Evolutionary conservation across 2,329 filamentous ascomycete species (phyloP).

Genomic region (Aspergillus carbonarius): DNA sequence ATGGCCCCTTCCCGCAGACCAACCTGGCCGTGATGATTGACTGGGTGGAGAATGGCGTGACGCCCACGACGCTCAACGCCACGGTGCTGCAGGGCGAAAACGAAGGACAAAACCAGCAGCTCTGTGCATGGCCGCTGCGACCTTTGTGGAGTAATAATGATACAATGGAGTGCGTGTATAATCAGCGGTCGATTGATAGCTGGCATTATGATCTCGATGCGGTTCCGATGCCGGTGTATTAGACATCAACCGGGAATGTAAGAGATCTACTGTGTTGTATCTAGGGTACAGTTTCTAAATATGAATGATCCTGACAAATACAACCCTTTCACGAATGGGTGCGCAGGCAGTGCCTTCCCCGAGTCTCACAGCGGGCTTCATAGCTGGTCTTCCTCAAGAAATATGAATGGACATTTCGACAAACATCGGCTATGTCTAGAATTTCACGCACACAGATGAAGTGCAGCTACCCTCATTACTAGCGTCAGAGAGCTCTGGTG

Average conservation of each 20-base stretch:
- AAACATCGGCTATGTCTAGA: too few species aligned
- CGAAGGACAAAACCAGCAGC: slow-evolving; percentile 31
- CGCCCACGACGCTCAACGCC: slow-evolving; percentile 46
- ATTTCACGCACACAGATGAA: too few species aligned
- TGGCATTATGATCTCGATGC: slow-evolving; percentile 18
- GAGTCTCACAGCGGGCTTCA: too few species aligned
- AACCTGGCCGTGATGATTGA: slow-evolving; percentile 50
- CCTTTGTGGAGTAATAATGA: slow-evolving; percentile 26
- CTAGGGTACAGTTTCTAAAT: too few species aligned
- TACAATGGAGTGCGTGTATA: slow-evolving; percentile 12
- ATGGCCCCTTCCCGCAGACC: slow-evolving; percentile 45
- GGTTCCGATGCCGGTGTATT: background rate
- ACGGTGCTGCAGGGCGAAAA: slow-evolving; percentile 35
- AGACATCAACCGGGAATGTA: background rate
- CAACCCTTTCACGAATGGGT: too few species aligned
- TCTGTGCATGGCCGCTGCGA: slow-evolving; percentile 36
- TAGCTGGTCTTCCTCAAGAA: too few species aligned
- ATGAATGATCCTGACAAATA: too few species aligned
- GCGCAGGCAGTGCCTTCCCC: too few species aligned
- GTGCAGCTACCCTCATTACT: too few species aligned
- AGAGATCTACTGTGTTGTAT: too few species aligned
- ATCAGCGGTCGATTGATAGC: slow-evolving; percentile 15
- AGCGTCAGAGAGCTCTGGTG: too few species aligned
- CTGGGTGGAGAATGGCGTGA: slow-evolving; percentile 53
- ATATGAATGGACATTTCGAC: too few species aligned